Percentiles rank a stretch among this genome's conserved stretches.
phyloP scores from a whole-genome alignment of 805 yeast genomes.

The Starmerella asiatica region DNA sequence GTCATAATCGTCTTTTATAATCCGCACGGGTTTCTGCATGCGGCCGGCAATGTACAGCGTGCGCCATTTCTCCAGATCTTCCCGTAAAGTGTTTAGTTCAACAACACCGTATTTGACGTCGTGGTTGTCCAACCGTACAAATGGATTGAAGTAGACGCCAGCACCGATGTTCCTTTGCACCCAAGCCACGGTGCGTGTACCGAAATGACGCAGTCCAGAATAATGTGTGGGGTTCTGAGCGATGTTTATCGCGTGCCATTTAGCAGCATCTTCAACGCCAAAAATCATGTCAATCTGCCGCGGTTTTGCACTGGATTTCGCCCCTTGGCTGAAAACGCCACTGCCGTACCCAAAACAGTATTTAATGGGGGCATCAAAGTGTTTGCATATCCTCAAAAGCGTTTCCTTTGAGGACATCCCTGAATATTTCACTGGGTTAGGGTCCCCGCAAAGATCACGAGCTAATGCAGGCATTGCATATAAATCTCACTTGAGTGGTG shows the following conservation, averaged over 20 bases:
- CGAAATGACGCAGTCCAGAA: constrained; percentile 49
- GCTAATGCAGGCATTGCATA: too few relatives aligned
- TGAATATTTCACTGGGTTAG: neutral
- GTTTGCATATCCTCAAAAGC: constrained; percentile 37
- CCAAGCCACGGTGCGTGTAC: constrained; percentile 42
- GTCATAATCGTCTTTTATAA: constrained; percentile 37
- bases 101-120: constrained; percentile 80
- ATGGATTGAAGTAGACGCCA: constrained; percentile 91
- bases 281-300: constrained; percentile 75
- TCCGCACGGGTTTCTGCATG: constrained; percentile 82
- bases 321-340: constrained; percentile 74
- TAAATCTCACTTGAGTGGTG: too few relatives aligned
- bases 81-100: constrained; percentile 42
- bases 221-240: constrained; percentile 61
- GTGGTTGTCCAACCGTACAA: constrained; percentile 46
- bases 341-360: constrained; percentile 91
- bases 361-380: constrained; percentile 57
- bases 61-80: constrained; percentile 73
- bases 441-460: too few relatives aligned
- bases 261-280: constrained; percentile 59
- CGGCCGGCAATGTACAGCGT: constrained; percentile 83
- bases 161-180: constrained; percentile 59
- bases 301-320: constrained; percentile 27
- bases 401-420: constrained; percentile 12
- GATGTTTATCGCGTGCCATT: constrained; percentile 67